These are phyloP conservation scores for Cordia subcordata DNA, from an alignment of 257 asterid genomes.

Conservation along the genomic window DNA sequence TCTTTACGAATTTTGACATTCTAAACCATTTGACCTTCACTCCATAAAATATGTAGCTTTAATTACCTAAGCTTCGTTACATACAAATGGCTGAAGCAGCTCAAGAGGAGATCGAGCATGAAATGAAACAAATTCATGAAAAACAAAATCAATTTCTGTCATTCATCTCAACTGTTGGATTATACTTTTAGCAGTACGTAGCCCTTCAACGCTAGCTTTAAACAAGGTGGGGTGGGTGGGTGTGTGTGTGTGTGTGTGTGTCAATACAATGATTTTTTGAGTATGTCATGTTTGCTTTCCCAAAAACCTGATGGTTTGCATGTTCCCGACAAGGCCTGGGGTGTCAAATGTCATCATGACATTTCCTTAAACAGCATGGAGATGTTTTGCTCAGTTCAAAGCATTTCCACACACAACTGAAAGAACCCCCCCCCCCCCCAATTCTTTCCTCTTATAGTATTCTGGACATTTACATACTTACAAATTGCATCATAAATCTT, in stretches of 20 bases:
- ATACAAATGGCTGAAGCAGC: too few species aligned
- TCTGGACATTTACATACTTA: constrained; percentile 19
- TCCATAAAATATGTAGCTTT: too few species aligned
- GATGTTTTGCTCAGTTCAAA: constrained; percentile 31
- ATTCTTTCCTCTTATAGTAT: constrained; percentile 34
- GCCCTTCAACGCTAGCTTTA: neutral
- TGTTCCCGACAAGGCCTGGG: constrained; percentile 86
- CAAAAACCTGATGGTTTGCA: constrained; percentile 72
- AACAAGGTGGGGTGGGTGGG: too few species aligned
- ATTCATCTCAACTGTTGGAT: too few species aligned
- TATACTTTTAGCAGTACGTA: too few species aligned
- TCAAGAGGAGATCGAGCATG: too few species aligned
- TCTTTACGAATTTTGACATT: too few species aligned
- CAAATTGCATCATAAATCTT: constrained; percentile 10
- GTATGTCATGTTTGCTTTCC: constrained; percentile 28
- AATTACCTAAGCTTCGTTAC: too few species aligned
- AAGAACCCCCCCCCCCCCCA: constrained; percentile 27
- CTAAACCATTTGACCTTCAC: too few species aligned
- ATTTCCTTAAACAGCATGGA: constrained; percentile 35
- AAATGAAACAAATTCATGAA: too few species aligned
- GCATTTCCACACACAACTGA: constrained; percentile 31
- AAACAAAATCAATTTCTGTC: too few species aligned
- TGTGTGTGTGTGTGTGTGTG: too few species aligned
- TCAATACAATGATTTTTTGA: constrained; percentile 37
- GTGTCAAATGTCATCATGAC: constrained; percentile 64